Conservation (phyloP, 192 early-diverging fungal species). For the Entrophospora sp. region DNA sequence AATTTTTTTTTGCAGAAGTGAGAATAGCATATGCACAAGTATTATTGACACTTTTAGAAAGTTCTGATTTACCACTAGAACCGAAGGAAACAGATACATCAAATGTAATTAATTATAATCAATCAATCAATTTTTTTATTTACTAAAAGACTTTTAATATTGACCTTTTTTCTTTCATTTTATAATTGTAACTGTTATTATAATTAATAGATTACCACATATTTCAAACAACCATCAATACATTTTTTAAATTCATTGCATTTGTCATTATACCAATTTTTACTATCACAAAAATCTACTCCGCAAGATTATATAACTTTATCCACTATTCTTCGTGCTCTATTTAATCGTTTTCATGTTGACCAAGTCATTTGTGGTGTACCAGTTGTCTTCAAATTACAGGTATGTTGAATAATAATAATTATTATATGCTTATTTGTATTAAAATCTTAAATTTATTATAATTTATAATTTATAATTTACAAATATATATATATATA, state of each 20-base stretch:
- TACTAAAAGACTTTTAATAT: not conserved
- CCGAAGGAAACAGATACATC: not conserved
- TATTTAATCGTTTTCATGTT: not conserved
- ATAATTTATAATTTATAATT: too few species aligned
- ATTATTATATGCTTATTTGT: too few species aligned
- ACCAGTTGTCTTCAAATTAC: slow-evolving; percentile 36
- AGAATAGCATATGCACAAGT: slow-evolving; percentile 32
- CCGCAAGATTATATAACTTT: slow-evolving; percentile 8
- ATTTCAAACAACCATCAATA: slow-evolving; percentile 6
- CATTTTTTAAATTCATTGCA: slow-evolving; percentile 16
- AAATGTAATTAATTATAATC: not conserved
- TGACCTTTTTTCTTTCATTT: not conserved
- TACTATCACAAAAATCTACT: not conserved
- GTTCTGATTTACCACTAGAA: slow-evolving; percentile 14
- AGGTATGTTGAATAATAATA: slow-evolving; percentile 26
- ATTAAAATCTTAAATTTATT: too few species aligned
- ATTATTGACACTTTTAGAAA: slow-evolving; percentile 31
- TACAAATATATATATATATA: not conserved
- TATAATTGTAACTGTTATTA: not conserved
- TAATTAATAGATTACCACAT: too few species aligned
- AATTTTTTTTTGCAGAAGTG: slow-evolving; percentile 24
- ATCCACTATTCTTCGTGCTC: not conserved
- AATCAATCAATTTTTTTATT: not conserved
- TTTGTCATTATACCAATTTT: slow-evolving; percentile 14
- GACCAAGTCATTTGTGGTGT: slow-evolving; percentile 36